Base-by-base conservation (phyloP, 78 protist genomes). In the Polysphondylium violaceum region DNA sequence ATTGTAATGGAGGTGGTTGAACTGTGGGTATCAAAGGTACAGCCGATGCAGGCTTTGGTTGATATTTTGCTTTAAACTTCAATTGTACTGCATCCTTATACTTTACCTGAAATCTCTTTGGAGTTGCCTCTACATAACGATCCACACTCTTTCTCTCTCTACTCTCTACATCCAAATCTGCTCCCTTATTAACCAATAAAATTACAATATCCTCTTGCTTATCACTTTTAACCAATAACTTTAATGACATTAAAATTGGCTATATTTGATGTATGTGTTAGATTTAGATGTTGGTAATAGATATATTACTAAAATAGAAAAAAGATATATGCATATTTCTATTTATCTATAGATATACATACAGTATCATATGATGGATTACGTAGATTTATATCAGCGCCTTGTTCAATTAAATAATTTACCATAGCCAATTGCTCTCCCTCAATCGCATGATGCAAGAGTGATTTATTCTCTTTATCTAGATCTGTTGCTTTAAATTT, bases 151-250 rank as follows among this genome's bases (percentile, higher is more conserved):
- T 64, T 25, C 68, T 44, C 25, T 81, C 89, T 47, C 50, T 81
- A n/a, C 72, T 27, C 7, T 64, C 77, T 1, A 38, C 43, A 5
- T 47, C 43, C 27, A 67, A 67, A 68, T 81, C 77, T 33, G 89
- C 89, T 25, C 77, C 89, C 38, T 68, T 81, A 40, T 33, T 68
- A 65, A 81, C 47, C n/a, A 81, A 68, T 33, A 55, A 17, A n/a
- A 81, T 67, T 53, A 63, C 67, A 43, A 81, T 67, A 53, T 81
- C 89, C 16, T 81, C 89, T 68, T 81, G 89, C 68, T 81, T 81
- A 31, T 81, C 89, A 3, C 9, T 1, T 67, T 35, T 1, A 36
- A 31, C 36, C 8, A 44, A 38, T 68, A n/a, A 44, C 56, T 55
- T 81, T 67, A 64, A 68, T 38, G 89, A 64, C 40, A 56, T 35